phyloP scores from a whole-genome alignment of 192 early-diverging fungal genomes.

The Backusella liffmaniae region DNA sequence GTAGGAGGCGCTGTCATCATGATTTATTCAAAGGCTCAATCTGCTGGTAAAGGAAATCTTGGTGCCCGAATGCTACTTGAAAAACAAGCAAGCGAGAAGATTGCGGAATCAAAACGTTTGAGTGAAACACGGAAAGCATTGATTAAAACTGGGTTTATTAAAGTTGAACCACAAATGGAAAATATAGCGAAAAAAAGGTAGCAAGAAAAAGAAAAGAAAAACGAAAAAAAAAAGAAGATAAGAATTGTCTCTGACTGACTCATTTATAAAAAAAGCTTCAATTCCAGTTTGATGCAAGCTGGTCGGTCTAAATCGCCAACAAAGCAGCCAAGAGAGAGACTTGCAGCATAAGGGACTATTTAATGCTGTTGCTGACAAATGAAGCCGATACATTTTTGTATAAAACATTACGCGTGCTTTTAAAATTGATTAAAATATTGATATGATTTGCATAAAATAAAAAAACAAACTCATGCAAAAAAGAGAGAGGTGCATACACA shows the following conservation, averaged over 20 bases:
- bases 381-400: too few species aligned
- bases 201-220: neutral
- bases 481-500: too few species aligned
- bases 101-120: conserved; percentile 20
- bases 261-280: neutral
- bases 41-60: conserved; percentile 34
- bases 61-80: conserved; percentile 37
- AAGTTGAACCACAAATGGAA: neutral
- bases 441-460: too few species aligned
- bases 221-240: neutral
- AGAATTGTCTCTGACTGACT: neutral
- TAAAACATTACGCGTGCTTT: too few species aligned
- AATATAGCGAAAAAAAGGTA: neutral
- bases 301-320: neutral
- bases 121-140: neutral
- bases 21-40: conserved; percentile 31
- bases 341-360: neutral
- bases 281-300: neutral
- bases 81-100: conserved; percentile 13
- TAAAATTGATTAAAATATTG: too few species aligned
- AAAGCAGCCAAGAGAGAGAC: neutral
- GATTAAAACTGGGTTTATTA: neutral
- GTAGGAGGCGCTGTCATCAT: conserved; percentile 40
- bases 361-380: neutral
- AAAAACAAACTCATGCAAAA: too few species aligned